phyloP scores from a whole-genome alignment of 192 early-diverging fungal genomes.

The Podila epigama region DNA sequence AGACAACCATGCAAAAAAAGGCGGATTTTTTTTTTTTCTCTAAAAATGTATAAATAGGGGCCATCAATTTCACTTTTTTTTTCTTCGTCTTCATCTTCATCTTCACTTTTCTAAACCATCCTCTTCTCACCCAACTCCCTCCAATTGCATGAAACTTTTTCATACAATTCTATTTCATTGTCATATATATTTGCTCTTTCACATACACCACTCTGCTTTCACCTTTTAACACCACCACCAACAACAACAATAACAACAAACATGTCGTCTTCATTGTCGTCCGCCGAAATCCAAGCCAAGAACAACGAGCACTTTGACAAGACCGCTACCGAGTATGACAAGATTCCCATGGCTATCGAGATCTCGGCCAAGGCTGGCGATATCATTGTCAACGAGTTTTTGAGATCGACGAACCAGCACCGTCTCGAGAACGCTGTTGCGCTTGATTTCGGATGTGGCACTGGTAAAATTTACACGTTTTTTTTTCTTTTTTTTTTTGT shows the following conservation, averaged over 20 bases:
- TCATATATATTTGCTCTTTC: too few species aligned
- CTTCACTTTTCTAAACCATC: too few species aligned
- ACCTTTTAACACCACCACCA: too few species aligned
- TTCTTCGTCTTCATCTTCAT: too few species aligned
- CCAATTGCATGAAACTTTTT: too few species aligned
- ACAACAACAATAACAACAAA: background rate
- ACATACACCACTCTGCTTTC: too few species aligned
- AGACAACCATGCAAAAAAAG: too few species aligned
- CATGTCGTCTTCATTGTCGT: background rate
- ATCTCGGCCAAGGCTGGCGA: conserved; percentile 11
- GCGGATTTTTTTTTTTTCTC: too few species aligned
- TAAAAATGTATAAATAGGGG: too few species aligned
- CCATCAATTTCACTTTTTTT: too few species aligned
- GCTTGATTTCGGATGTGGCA: conserved; percentile 45
- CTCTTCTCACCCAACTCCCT: too few species aligned
- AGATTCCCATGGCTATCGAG: conserved; percentile 8
- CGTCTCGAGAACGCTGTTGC: conserved; percentile 10
- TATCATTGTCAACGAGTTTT: conserved; percentile 11
- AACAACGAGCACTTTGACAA: conserved; percentile 38
- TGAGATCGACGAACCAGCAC: conserved; percentile 11
- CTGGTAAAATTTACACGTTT: conserved; percentile 2
- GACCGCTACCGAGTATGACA: conserved; percentile 22
- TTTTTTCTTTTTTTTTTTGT: background rate
- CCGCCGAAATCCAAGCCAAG: conserved; percentile 7
- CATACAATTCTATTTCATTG: too few species aligned